phyloP scores from a whole-genome alignment of 2,329 filamentous ascomycete species.

The Arthrocladium fulminans region DNA sequence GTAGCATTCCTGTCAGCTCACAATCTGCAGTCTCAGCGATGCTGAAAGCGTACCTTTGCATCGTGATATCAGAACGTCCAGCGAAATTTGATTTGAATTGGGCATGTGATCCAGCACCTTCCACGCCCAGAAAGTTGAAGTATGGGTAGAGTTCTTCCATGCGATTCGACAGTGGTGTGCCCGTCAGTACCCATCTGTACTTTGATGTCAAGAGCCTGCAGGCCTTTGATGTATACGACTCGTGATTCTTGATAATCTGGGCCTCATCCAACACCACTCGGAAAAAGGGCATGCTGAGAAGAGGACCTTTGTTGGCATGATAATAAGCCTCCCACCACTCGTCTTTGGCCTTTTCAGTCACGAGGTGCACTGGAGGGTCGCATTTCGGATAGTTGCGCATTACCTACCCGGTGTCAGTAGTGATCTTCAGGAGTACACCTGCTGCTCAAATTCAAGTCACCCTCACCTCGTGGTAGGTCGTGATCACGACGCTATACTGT shows the following conservation, averaged over 20 bases:
- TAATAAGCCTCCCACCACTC: constrained; percentile 24
- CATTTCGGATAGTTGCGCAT: constrained; percentile 27
- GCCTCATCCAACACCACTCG: constrained; percentile 36
- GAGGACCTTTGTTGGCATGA: constrained; percentile 23
- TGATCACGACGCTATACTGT: constrained; percentile 27
- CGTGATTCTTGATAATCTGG: constrained; percentile 30
- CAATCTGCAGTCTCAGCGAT: neutral
- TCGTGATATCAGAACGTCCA: constrained; percentile 14
- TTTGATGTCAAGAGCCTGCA: constrained; percentile 28
- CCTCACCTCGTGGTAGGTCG: constrained; percentile 29
- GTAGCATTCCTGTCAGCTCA: neutral
- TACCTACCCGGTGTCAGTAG: constrained; percentile 13
- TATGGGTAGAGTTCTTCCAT: constrained; percentile 33
- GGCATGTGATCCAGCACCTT: constrained; percentile 21
- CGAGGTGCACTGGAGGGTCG: constrained; percentile 16
- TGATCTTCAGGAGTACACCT: neutral
- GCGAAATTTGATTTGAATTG: constrained; percentile 25
- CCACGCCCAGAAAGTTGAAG: constrained; percentile 31
- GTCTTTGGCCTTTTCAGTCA: constrained; percentile 17
- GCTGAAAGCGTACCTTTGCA: constrained; percentile 12
- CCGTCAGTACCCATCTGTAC: constrained; percentile 33
- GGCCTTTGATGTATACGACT: constrained; percentile 28
- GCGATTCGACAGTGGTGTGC: constrained; percentile 34
- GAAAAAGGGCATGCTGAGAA: constrained; percentile 30
- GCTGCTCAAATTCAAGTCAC: neutral